Conservation (phyloP, 148 eudicot species). For the Chenopodium album region DNA sequence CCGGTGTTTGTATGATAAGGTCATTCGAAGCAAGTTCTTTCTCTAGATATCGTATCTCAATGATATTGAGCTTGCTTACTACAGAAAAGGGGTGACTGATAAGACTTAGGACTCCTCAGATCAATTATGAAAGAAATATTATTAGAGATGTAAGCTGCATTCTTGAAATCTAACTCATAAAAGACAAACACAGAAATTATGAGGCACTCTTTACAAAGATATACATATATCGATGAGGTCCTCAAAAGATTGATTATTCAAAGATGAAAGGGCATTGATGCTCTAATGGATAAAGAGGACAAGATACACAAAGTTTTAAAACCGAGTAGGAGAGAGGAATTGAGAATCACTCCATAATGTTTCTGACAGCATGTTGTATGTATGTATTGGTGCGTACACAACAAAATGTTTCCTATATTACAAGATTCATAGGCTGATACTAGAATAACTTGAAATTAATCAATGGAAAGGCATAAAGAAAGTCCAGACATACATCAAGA, state of each 20-base stretch:
- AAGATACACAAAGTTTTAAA: too few species aligned
- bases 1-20: background rate
- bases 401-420: too few species aligned
- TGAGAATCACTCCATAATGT: too few species aligned
- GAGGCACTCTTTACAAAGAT: background rate
- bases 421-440: too few species aligned
- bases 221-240: background rate
- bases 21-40: background rate
- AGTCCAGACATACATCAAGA: too few species aligned
- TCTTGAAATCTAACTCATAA: background rate
- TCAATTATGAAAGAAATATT: background rate
- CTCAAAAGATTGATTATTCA: background rate
- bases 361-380: too few species aligned
- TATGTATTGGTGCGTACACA: too few species aligned
- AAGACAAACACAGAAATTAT: background rate
- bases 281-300: too few species aligned
- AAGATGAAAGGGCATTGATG: too few species aligned
- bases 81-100: background rate
- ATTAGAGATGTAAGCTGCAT: background rate
- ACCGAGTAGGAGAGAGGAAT: too few species aligned
- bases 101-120: background rate
- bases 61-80: background rate
- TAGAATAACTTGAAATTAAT: too few species aligned
- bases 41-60: background rate
- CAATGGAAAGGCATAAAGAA: too few species aligned